Conservation (phyloP, 768 basidiomycete genomes). For the Trametes villosa region DNA sequence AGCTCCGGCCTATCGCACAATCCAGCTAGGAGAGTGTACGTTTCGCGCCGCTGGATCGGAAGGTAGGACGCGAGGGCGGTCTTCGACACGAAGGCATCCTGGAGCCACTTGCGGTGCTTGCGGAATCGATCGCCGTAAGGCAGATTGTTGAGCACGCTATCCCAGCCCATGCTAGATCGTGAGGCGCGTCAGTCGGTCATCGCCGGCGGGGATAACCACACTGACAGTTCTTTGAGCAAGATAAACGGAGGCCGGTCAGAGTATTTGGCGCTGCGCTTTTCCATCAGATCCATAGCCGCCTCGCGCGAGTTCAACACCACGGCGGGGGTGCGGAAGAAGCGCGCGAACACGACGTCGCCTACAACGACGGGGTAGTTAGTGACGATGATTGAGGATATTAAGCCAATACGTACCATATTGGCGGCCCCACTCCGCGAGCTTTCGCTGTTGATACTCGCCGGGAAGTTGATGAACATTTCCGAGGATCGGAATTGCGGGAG, state of each 20-base stretch:
- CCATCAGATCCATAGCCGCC: constrained; percentile 33
- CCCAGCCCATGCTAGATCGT: constrained; percentile 24
- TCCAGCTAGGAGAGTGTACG: constrained; percentile 16
- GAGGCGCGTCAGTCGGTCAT: background rate
- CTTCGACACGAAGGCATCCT: constrained; percentile 17
- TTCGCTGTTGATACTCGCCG: constrained; percentile 17
- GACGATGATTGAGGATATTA: background rate
- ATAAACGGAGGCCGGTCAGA: constrained; percentile 31
- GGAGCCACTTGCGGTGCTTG: constrained; percentile 25
- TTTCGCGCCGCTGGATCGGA: constrained; percentile 21
- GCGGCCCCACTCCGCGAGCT: constrained; percentile 21
- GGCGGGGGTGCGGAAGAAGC: constrained; percentile 26
- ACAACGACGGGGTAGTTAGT: background rate
- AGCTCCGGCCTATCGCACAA: constrained; percentile 18
- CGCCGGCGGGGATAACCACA: background rate
- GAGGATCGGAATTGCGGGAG: constrained; percentile 10
- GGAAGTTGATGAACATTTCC: constrained; percentile 24
- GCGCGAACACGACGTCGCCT: constrained; percentile 27
- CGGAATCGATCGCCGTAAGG: constrained; percentile 22
- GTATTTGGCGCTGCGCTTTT: constrained; percentile 34
- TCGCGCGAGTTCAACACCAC: constrained; percentile 33
- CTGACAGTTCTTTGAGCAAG: constrained; percentile 24
- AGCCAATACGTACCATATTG: constrained; percentile 14
- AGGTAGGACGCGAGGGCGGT: constrained; percentile 11
- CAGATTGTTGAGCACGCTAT: constrained; percentile 11